Percentiles rank a stretch among this genome's conserved stretches.
phyloP scores from a whole-genome alignment of 768 basidiomycete species.

The Paxillus ammoniavirescens region DNA sequence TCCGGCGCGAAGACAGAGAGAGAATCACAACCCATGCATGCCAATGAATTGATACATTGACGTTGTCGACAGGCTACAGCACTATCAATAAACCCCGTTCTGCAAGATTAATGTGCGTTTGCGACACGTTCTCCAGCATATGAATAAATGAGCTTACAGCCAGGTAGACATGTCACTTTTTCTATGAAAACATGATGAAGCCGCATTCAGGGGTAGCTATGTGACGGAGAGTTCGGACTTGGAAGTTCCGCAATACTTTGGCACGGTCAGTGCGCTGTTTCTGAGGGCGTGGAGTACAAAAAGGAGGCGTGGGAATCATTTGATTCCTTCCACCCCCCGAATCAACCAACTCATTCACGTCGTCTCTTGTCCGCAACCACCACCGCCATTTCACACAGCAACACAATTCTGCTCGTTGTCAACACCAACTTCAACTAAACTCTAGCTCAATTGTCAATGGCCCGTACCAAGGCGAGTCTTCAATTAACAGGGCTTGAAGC shows the following conservation, averaged over 20 bases:
- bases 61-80: too few species aligned
- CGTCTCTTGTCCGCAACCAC: conserved; percentile 27
- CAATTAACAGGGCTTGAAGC: background rate
- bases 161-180: background rate
- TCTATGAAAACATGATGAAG: background rate
- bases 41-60: too few species aligned
- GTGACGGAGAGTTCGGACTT: background rate
- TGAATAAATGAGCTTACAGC: too few species aligned
- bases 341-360: conserved; percentile 19
- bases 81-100: too few species aligned
- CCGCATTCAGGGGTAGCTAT: background rate
- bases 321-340: conserved; percentile 18
- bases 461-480: conserved; percentile 76
- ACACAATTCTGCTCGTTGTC: conserved; percentile 4
- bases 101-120: too few species aligned
- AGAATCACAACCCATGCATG: too few species aligned
- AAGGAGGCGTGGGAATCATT: conserved; percentile 29
- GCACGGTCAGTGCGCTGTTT: conserved; percentile 31
- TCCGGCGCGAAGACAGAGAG: too few species aligned
- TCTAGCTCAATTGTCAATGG: conserved; percentile 48
- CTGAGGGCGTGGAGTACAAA: conserved; percentile 25
- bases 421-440: conserved; percentile 9
- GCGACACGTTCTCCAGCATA: too few species aligned
- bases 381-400: conserved; percentile 21
- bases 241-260: conserved; percentile 17